Evolutionary conservation across 768 basidiomycete species (phyloP), one percentile per base, ranked within the genome.

Genomic region (Leucosporidium yakuticum): DNA sequence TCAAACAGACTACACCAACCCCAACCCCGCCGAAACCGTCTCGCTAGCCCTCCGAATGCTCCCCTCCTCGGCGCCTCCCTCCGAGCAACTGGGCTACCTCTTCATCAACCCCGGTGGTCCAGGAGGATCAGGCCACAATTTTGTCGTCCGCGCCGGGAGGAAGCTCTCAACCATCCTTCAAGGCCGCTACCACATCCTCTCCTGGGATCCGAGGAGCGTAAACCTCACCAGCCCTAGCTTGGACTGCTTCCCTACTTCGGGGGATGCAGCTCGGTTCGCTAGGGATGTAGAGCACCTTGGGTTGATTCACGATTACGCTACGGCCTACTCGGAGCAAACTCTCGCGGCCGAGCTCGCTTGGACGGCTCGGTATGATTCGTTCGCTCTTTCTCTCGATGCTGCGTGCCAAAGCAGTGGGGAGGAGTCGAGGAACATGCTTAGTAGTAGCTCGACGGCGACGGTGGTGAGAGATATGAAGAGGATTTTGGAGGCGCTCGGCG

Each of bases 181-280:
- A 63, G 73, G 73, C 3, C 65, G 67, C 15, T 75, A 74, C 58
- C 58, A 75, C 51, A 48, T 75, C 53, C 8, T 75, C 56, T 63
- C 63, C 11, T 74, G 69, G 69, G 74, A 75, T 25, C 74, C 74
- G 1, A 63, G 74, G 23, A 68, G 64, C n/a, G 74, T 75, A 23
- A 71, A 71, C 51, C 15, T 69, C 53, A 74, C 74, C 15, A 32
- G 62, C 6, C 74, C 74, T 2, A 14, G 51, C 1, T 51, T 75
- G 15, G 64, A 62, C 27, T 75, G 74, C 64, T 73, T 71, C 60
- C 55, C 39, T 12, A 66, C 54, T 2, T 55, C 21, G 6, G 69
- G 69, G 19, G 70, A 69, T 23, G 70, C 65, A 39, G 61, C 62
- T 50, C 58, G 67, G 6, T 70, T 65, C 55, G 36, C 14, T 25